Evolutionary conservation across 768 basidiomycete genomes (phyloP).

Genomic region (Nidularia sp.): DNA sequence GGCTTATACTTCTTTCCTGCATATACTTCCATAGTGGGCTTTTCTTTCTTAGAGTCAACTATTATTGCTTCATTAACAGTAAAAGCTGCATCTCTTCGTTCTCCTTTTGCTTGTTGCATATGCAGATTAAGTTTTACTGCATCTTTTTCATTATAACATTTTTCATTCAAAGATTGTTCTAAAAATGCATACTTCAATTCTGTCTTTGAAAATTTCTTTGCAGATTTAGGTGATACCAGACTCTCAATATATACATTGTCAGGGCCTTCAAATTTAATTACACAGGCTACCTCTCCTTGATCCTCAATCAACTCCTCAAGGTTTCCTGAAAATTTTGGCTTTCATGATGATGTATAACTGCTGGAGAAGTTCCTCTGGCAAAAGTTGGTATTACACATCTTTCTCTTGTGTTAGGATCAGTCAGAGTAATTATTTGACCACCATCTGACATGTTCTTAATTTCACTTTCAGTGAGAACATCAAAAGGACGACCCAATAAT

Average conservation of each 20-base stretch:
- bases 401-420: slow-evolving; percentile 12
- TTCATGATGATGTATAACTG: not conserved
- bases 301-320: slow-evolving; percentile 9
- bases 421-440: slow-evolving; percentile 8
- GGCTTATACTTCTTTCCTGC: slow-evolving; percentile 22
- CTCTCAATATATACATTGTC: not conserved
- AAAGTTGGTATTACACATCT: slow-evolving; percentile 8
- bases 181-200: not conserved
- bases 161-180: not conserved
- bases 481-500: slow-evolving; percentile 18
- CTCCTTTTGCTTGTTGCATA: not conserved
- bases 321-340: slow-evolving; percentile 5
- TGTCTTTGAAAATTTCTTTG: not conserved
- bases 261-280: not conserved
- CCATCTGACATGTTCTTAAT: slow-evolving; percentile 10
- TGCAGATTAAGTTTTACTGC: not conserved
- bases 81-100: not conserved
- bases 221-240: not conserved
- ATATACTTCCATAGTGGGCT: not conserved
- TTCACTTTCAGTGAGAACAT: slow-evolving; percentile 7
- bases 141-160: not conserved
- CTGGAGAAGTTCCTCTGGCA: slow-evolving; percentile 2
- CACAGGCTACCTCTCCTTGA: slow-evolving; percentile 9
- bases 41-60: not conserved
- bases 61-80: not conserved